Evolutionary conservation across 2,329 filamentous ascomycete species (phyloP), one percentile per base, ranked within the genome.

Genomic region (Ceratocystis smalleyi): DNA sequence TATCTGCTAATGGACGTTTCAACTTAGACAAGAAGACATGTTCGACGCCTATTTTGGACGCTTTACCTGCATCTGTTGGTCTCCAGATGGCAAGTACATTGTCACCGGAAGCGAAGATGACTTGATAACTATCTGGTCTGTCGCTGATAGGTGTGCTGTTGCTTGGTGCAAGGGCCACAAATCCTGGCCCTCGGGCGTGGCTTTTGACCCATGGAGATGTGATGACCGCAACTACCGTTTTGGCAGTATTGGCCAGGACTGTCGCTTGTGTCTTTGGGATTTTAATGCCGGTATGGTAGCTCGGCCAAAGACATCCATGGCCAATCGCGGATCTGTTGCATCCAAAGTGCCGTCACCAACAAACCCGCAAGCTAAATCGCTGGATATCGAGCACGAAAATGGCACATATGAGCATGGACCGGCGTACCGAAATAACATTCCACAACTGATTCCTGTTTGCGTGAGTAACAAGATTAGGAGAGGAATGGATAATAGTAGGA

Each of bases 271-370:
- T 66, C 78, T 99, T 12, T 99, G 94, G 94, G 94, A 99, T 76
- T 99, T 99, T 73, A 96, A 87, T 69, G 90, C 96, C 51, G 91
- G 91, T 69, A 97, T 97, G 92, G 79, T 99, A 70, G 89, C 95
- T 74, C 83, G 91, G 67, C 92, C 94, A 22, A 92, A 92, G 75
- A 86, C 83, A 69, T 88, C 91, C 77, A 71, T 81, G 54, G 76
- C 81, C 66, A 81, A 87, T 64, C 77, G 79, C 55, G 79, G 76
- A 22, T 82, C 79, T 19, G 74, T 81, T 60, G 82, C 77, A 10
- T 85, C 64, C 15, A 65, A 65, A 45, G 40, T 30, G 10, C 32
- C 22, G 55, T 64, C 22, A 30, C 49, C 70, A 76, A 64, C 71
- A 83, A 64, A 78, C 81, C 67, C 79, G 5, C 43, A 43, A 17